phyloP scores from a whole-genome alignment of 257 asterid species.

The Solanum sitiens region DNA sequence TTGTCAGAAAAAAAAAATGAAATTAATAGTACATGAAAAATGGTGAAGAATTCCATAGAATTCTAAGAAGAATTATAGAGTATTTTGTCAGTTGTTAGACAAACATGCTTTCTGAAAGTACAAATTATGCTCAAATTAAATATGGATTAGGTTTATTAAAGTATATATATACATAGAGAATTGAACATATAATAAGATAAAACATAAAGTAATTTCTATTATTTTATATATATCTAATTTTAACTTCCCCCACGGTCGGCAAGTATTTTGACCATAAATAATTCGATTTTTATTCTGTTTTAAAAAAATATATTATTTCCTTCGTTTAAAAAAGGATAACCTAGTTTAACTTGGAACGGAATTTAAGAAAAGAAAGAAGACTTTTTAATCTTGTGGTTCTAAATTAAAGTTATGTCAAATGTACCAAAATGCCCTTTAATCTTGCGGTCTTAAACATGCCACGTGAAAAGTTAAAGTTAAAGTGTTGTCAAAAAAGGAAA shows the following conservation, averaged over 20 bases:
- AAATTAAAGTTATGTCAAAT: no score
- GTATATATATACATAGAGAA: neutral
- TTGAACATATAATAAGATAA: neutral
- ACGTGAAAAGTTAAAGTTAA: no score
- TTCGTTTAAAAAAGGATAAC: rapidly evolving
- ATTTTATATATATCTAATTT: no score
- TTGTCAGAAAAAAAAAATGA: neutral
- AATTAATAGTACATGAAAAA: no score
- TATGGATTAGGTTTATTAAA: neutral
- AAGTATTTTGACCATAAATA: neutral
- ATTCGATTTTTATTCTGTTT: no score
- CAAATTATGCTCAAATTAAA: neutral
- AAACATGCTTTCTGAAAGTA: neutral
- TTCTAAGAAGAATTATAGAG: no score
- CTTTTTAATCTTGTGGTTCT: rapidly evolving
- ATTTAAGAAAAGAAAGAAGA: no score
- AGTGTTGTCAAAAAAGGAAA: no score
- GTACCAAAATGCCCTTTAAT: no score
- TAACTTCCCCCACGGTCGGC: no score
- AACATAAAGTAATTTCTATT: neutral
- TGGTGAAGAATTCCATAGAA: neutral
- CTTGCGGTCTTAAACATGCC: no score
- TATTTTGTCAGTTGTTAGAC: neutral
- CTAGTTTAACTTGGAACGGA: rapidly evolving
- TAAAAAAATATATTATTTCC: no score